Evolutionary conservation across 2,329 filamentous ascomycete species (phyloP).

Genomic region (Metarhizium album): DNA sequence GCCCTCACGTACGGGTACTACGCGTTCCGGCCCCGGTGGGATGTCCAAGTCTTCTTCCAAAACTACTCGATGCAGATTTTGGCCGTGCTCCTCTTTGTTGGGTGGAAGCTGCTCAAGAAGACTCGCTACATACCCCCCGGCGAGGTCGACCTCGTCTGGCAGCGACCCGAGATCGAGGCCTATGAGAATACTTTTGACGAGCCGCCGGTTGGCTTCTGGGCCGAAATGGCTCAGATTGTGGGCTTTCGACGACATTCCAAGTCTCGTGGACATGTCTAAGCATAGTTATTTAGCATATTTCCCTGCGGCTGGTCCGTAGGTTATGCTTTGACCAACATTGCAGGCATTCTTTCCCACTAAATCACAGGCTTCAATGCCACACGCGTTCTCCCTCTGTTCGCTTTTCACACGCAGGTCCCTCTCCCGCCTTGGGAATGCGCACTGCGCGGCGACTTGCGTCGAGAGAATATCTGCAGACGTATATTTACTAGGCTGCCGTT

Average conservation of each 20-base stretch:
- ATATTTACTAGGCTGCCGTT: no score
- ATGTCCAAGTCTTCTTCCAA: slow-evolving; percentile 34
- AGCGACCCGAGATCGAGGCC: slow-evolving; percentile 44
- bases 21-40: slow-evolving; percentile 40
- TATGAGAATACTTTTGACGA: slow-evolving; percentile 42
- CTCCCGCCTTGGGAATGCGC: no score
- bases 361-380: no score
- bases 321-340: not conserved
- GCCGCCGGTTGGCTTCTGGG: slow-evolving; percentile 41
- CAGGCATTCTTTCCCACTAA: not conserved
- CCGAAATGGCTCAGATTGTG: not conserved
- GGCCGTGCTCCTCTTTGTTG: slow-evolving; percentile 40
- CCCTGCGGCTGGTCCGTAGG: not conserved
- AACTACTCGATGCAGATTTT: slow-evolving; percentile 49
- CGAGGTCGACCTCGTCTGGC: slow-evolving; percentile 49
- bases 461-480: no score
- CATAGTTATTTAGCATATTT: not conserved
- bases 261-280: not conserved
- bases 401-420: no score
- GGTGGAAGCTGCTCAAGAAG: slow-evolving; percentile 53
- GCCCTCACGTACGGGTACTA: slow-evolving; percentile 46
- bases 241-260: not conserved
- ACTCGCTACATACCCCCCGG: slow-evolving; percentile 42
- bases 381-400: no score
- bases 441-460: no score